Base-by-base conservation (phyloP, 495 filamentous ascomycete species). In the Penicillium diatomitis region DNA sequence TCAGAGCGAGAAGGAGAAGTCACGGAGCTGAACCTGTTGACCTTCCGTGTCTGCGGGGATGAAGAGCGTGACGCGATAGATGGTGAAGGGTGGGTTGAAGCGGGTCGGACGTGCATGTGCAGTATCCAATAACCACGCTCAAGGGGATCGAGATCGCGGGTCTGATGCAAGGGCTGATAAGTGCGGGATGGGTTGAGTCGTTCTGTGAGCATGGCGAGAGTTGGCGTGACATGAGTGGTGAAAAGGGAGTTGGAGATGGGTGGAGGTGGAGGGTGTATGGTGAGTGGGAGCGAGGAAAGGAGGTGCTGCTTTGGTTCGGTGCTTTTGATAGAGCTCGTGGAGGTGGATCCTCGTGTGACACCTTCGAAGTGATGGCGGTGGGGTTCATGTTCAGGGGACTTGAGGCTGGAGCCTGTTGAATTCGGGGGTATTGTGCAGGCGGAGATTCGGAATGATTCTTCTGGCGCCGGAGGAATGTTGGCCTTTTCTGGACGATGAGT, bases 81-180 rank as follows among this genome's bases (percentile, higher is more conserved):
- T 20, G 20, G 20, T 20, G 20, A 20, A 20, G 20, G 20, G 20
- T 20, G 29, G 2, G 6, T 6, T 42, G 40, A 6, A 10, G 8
- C 41, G 8, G 30, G 52, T 28, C 45, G 4, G 8, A 64, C 50
- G 4, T 60, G 51, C 47, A 79, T 73, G 20, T 73, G 71, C 2
- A 89, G 41, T 8, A 65, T 58, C 86, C 86, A 90, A 60, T 85
- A 76, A 11, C 86, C 86, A 31, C 86, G 67, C 56, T 90, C 86
- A 10, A 79, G 69, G 0, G 61, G 62, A 6, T 75, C 66, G 0
- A 86, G 66, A 0, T 56, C 53, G 4, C 86, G 76, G 3, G 63
- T 60, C 57, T 79, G 71, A 0, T 51, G 48, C n/a, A 49, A 44
- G 2, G 83, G 83, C n/a, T 54, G 68, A 57, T 75, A 87, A 0